phyloP scores from a whole-genome alignment of 1,139 yeast genomes.

The Hyphopichia buzzinii region DNA sequence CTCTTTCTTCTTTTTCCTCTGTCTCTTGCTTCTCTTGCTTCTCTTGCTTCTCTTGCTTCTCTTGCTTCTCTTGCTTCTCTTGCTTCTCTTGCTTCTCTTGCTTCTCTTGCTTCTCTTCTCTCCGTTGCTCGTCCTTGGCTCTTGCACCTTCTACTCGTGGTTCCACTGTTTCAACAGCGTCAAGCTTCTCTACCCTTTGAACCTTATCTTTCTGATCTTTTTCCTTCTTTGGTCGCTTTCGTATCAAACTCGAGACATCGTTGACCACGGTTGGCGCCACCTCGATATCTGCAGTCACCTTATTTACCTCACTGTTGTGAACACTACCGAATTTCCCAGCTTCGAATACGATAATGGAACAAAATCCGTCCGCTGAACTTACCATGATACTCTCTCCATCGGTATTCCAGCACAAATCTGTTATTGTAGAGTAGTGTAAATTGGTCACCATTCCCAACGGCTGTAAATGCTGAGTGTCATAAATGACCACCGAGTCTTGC shows the following conservation, averaged over 20 bases:
- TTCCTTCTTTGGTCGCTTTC: neutral
- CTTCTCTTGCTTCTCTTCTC: neutral
- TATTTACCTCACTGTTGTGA: slow-evolving; percentile 6
- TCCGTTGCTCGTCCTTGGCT: too few species aligned
- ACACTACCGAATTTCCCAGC: slow-evolving; percentile 49
- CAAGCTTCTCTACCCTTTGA: neutral
- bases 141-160: too few species aligned
- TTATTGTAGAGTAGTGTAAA: slow-evolving; percentile 82
- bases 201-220: neutral
- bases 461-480: slow-evolving; percentile 66
- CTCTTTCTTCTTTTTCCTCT: slow-evolving; percentile 1
- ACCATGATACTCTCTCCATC: slow-evolving; percentile 73
- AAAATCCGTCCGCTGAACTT: slow-evolving; percentile 94
- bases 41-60: neutral
- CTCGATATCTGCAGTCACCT: neutral
- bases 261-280: neutral
- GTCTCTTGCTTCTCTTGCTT: neutral
- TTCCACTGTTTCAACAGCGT: too few species aligned
- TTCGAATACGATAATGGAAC: slow-evolving; percentile 63
- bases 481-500: slow-evolving; percentile 78
- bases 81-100: neutral
- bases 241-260: slow-evolving; percentile 5
- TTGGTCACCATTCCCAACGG: slow-evolving; percentile 78
- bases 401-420: slow-evolving; percentile 81
- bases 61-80: too few species aligned